A percentile compares a stretch with the other conserved stretches of the same genome.
Conservation (phyloP, 2,329 filamentous ascomycete species). For the Botrytis deweyae region DNA sequence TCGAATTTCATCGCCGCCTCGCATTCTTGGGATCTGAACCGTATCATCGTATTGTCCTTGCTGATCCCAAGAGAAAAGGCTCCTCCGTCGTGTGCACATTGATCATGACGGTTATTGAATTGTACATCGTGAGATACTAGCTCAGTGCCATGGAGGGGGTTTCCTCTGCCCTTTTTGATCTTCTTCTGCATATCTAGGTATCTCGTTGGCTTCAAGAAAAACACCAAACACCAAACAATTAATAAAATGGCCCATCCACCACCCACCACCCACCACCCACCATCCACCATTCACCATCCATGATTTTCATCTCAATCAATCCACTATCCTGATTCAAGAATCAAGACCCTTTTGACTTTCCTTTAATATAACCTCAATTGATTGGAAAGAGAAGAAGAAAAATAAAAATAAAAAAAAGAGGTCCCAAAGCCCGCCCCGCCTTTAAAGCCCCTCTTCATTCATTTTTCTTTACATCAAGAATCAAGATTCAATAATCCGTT, state of each 20-base stretch:
- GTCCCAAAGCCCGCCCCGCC: background rate
- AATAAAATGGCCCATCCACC: background rate
- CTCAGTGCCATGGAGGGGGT: background rate
- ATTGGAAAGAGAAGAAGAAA: background rate
- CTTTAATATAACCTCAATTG: constrained; percentile 5
- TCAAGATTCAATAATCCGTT: constrained; percentile 2
- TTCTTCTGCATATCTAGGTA: background rate
- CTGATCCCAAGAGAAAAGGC: background rate
- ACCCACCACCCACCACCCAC: no score
- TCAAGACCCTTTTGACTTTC: background rate
- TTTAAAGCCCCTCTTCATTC: constrained; percentile 6
- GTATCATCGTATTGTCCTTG: background rate
- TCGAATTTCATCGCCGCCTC: background rate
- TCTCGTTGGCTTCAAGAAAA: background rate
- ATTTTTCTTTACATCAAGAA: background rate
- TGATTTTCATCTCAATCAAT: background rate
- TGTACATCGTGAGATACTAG: background rate
- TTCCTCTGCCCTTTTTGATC: constrained; percentile 3
- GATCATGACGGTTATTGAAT: background rate
- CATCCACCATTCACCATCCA: background rate
- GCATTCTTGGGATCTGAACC: background rate
- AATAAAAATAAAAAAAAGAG: no score
- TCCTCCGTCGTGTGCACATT: constrained; percentile 1
- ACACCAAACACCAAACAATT: background rate
- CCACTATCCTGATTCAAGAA: background rate